Conservation (phyloP, 1,284 basidiomycete species). For the Singerocomus inundabilis region DNA sequence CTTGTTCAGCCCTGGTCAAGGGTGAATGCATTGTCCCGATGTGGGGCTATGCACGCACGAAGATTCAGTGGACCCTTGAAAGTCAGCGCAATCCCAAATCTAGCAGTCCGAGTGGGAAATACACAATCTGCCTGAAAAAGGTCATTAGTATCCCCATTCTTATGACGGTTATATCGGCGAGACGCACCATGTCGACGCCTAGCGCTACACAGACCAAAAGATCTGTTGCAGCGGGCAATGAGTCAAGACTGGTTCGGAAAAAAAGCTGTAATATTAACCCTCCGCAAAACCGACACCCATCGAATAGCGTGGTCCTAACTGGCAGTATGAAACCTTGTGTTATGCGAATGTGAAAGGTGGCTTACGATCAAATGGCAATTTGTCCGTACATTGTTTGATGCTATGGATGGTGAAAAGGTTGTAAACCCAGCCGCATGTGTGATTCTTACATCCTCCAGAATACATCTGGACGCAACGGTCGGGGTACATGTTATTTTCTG, state of each 20-base stretch:
- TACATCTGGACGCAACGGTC: slow-evolving; percentile 45
- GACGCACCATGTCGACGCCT: slow-evolving; percentile 81
- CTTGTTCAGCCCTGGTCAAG: slow-evolving; percentile 55
- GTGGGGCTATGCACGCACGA: slow-evolving; percentile 42
- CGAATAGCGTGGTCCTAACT: slow-evolving; percentile 73
- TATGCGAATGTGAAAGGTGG: slow-evolving; percentile 11
- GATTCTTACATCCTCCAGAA: slow-evolving; percentile 78
- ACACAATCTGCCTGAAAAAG: slow-evolving; percentile 78
- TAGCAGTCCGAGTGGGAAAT: slow-evolving; percentile 83
- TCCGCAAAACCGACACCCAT: slow-evolving; percentile 91
- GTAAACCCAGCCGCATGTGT: not conserved
- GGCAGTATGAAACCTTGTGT: slow-evolving; percentile 8
- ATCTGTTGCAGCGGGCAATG: slow-evolving; percentile 45
- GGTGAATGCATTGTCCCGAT: slow-evolving; percentile 5
- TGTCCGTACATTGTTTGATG: slow-evolving; percentile 76
- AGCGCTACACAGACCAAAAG: slow-evolving; percentile 82
- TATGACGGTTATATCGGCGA: slow-evolving; percentile 1
- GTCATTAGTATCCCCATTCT: not conserved
- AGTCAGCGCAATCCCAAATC: slow-evolving; percentile 84
- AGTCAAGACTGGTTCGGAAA: not conserved
- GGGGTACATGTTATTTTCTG: slow-evolving; percentile 6
- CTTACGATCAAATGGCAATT: slow-evolving; percentile 71
- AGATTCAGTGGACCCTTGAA: slow-evolving; percentile 77
- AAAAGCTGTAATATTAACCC: slow-evolving; percentile 43
- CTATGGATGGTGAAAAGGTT: slow-evolving; percentile 40